A percentile compares a stretch with the other conserved stretches of the same genome.
phyloP scores from a whole-genome alignment of 2,329 filamentous ascomycete genomes.

The Alternaria sp. region DNA sequence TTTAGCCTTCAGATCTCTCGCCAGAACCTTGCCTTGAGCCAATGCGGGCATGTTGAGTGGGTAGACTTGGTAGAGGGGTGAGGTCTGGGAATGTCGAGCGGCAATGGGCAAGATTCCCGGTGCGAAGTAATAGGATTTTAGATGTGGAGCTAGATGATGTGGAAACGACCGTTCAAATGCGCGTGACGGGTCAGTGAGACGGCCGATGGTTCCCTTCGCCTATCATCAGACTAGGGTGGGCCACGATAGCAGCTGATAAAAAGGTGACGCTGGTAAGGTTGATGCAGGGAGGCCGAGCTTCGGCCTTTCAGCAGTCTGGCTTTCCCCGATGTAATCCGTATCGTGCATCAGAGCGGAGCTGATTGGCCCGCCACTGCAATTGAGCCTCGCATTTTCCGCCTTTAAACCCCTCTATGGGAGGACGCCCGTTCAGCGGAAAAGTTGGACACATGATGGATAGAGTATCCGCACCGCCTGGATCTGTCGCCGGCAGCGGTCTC shows the following conservation, averaged over 20 bases:
- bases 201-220: conserved; percentile 39
- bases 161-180: conserved; percentile 29
- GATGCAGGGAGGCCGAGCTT: conserved; percentile 30
- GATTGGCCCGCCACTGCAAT: conserved; percentile 31
- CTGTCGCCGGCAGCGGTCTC: conserved; percentile 13
- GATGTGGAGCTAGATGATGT: conserved; percentile 32
- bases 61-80: conserved; percentile 13
- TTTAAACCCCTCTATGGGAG: conserved; percentile 37
- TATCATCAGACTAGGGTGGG: conserved; percentile 29
- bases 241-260: conserved; percentile 45
- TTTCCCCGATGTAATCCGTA: conserved; percentile 22
- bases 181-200: conserved; percentile 35
- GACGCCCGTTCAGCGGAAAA: conserved; percentile 38
- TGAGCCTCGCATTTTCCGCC: conserved; percentile 8
- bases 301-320: conserved; percentile 26
- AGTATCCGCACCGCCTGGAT: conserved; percentile 19
- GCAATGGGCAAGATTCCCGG: conserved; percentile 31
- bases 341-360: conserved; percentile 29
- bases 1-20: conserved; percentile 43
- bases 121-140: conserved; percentile 27
- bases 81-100: conserved; percentile 29
- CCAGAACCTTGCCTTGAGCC: conserved; percentile 36
- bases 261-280: conserved; percentile 34
- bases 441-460: conserved; percentile 30
- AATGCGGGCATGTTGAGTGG: conserved; percentile 42